Conservation (phyloP, 2,329 filamentous ascomycete genomes). For the Colletotrichum sp. region DNA sequence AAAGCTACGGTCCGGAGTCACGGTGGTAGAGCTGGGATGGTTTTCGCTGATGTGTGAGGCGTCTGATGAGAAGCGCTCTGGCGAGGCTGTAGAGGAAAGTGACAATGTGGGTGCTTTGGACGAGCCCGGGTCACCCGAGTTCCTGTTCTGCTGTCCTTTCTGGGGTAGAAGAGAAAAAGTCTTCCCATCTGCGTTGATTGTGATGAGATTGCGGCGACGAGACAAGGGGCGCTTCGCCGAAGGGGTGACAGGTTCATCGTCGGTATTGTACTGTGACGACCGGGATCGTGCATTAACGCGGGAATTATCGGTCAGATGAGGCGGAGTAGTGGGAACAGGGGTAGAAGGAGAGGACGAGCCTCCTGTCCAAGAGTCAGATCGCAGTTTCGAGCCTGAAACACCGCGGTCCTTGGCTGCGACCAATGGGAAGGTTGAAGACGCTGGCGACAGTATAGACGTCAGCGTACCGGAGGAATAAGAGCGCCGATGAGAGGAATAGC, state of each 20-base stretch:
- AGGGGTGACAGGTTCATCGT: conserved; percentile 24
- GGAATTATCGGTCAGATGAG: conserved; percentile 42
- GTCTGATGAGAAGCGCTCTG: conserved; percentile 53
- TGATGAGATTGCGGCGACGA: conserved; percentile 50
- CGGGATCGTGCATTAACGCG: conserved; percentile 40
- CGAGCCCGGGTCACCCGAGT: conserved; percentile 24
- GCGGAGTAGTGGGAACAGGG: conserved; percentile 40
- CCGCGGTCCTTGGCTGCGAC: conserved; percentile 37
- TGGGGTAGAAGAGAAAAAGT: conserved; percentile 59
- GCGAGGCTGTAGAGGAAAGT: conserved; percentile 53
- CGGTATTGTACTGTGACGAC: conserved; percentile 17
- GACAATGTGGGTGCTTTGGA: conserved; percentile 47
- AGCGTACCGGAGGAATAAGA: conserved; percentile 30
- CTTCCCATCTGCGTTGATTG: conserved; percentile 57
- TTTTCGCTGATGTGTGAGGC: conserved; percentile 47
- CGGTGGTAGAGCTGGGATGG: conserved; percentile 48
- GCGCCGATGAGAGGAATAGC: conserved; percentile 4
- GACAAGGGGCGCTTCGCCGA: conserved; percentile 36
- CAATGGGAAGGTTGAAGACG: conserved; percentile 35
- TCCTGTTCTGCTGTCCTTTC: neutral
- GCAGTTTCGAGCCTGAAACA: conserved; percentile 53
- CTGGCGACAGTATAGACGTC: conserved; percentile 10
- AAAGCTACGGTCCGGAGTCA: conserved; percentile 51
- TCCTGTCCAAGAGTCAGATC: conserved; percentile 34
- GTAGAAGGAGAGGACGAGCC: conserved; percentile 37